Percentiles rank a stretch among this genome's conserved stretches.
These are phyloP conservation scores for Arctostaphylos glauca DNA, from an alignment of 148 eudicot species.

Conservation along the genomic window DNA sequence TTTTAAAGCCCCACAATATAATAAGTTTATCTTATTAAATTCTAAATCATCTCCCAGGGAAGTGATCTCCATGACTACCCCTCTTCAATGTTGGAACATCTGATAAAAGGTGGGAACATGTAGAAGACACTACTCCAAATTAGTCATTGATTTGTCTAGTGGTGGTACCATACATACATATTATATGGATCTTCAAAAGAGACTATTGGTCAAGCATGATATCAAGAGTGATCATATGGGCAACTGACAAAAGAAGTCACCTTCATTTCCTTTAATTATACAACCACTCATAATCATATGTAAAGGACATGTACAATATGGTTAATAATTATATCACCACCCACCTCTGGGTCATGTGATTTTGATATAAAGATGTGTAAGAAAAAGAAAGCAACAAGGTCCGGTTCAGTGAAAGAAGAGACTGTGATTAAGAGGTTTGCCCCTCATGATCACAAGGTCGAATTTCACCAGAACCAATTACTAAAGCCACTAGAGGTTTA, in stretches of 20 bases:
- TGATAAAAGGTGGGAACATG: not conserved
- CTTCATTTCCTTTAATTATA: conserved; percentile 3
- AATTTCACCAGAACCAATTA: no score
- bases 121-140: not conserved
- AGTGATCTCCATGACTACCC: not conserved
- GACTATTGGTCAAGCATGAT: not conserved
- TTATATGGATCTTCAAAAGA: not conserved
- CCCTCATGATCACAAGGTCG: no score
- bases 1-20: no score
- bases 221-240: not conserved
- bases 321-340: conserved; percentile 8
- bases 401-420: no score
- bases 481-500: no score
- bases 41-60: not conserved
- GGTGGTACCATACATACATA: not conserved
- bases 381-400: not conserved
- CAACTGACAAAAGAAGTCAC: not conserved
- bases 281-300: not conserved
- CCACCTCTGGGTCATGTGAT: conserved; percentile 4
- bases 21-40: no score
- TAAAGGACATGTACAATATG: not conserved
- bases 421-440: no score
- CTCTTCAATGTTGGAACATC: not conserved
- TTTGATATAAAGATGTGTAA: not conserved
- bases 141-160: not conserved